Base-by-base conservation (phyloP, 345 rosid species). In the Lepidium aucheri region DNA sequence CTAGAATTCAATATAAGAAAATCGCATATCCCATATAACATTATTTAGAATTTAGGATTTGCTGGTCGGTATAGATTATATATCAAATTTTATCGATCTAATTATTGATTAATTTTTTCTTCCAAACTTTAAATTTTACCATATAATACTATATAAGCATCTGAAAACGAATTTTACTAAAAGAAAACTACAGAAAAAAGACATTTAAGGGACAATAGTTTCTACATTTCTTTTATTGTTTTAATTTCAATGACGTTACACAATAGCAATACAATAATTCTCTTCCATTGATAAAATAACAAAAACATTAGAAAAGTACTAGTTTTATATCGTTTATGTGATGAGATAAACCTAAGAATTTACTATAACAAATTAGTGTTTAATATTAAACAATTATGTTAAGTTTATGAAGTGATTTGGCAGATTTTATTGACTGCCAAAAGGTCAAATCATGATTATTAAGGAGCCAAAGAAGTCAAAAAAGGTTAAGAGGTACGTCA, bases 381-480 rank as follows among this genome's bases (percentile, higher is more conserved):
- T 9, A 14, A 6, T 39, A 18, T 50, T 33, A 24, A 16, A 53
- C 14, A 62, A 24, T 58, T 9, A 30, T 52, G 3, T 8, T 11
- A 61, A 28, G 34, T 38, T 42, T 44, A 60, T 32, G 58, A 54
- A 68, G 42, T 36, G 51, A 32, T 60, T 16, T 44, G 76, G 81
- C 70, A 32, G 80, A 65, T 53, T 72, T 56, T 9, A 60, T 79
- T 83, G 84, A 84, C 78, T 68, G 74, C 36, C 22, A 49, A 59
- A 53, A 49, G 45, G 76, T 79, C 78, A 81, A 76, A 56, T 33
- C 66, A 79, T 80, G 73, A 75, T 72, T 60, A 45, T 51, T 35
- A 55, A 38, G 77, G 74, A 75, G 55, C 70, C 69, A 34, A 77
- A 3, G 24, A 70, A 73, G 75, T 76, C 66, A 70, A 73, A 44